Conservation (phyloP, 768 basidiomycete genomes). For the Pleurotus pulmonarius region DNA sequence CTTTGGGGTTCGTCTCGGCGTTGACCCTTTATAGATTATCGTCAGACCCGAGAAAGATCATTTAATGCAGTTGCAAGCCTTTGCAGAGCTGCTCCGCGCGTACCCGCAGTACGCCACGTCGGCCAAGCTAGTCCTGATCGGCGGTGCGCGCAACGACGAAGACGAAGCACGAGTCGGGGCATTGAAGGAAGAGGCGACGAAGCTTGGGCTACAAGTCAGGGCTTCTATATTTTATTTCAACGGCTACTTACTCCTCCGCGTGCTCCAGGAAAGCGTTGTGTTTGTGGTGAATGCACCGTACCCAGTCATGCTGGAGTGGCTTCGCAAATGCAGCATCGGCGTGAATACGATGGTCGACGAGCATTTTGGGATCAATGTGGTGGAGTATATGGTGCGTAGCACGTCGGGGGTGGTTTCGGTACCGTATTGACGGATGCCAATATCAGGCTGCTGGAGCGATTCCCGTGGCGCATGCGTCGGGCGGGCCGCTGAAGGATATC, state of each 20-base stretch:
- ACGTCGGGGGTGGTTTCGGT: neutral
- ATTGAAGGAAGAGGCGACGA: conserved; percentile 53
- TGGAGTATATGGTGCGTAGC: conserved; percentile 87
- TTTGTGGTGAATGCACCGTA: conserved; percentile 87
- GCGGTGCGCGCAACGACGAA: conserved; percentile 75
- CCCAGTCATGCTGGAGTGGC: conserved; percentile 60
- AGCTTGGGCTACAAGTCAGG: conserved; percentile 64
- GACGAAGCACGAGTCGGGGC: conserved; percentile 69
- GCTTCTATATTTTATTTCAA: neutral
- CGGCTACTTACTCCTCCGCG: neutral
- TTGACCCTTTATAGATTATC: neutral
- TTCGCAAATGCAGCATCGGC: conserved; percentile 77
- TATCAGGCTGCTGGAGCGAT: conserved; percentile 88
- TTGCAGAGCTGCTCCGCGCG: conserved; percentile 50
- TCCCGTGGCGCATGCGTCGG: conserved; percentile 89
- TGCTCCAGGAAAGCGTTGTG: conserved; percentile 56
- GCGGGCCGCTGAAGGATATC: conserved; percentile 89
- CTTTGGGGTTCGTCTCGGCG: neutral
- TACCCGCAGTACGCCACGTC: conserved; percentile 55
- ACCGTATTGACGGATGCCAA: neutral
- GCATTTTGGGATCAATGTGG: conserved; percentile 97
- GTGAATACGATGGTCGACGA: conserved; percentile 98
- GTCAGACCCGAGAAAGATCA: conserved; percentile 94
- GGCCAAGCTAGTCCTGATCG: conserved; percentile 67
- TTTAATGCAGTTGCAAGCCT: conserved; percentile 67